Base-by-base conservation (phyloP, 768 basidiomycete genomes). In the Mycena galericulata region DNA sequence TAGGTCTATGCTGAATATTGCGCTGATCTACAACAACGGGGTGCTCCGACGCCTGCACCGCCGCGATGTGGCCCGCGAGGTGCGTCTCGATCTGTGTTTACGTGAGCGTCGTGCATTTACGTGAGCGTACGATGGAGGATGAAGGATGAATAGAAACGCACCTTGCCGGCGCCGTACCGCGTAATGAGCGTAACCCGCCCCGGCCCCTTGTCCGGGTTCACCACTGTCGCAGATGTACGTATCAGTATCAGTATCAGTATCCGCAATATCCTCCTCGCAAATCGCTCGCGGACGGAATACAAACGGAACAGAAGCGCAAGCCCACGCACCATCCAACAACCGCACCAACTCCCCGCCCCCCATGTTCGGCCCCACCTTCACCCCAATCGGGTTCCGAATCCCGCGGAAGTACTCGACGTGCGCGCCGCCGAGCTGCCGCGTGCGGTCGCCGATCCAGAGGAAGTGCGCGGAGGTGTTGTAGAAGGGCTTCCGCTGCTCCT, bases 381-480 rank as follows among this genome's bases (percentile, higher is more conserved):
- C 88, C 2, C 98, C 98, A 66, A 98, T 94, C 2, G 96, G 96
- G 76, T 98, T 97, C 54, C 94, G 85, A 59, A 98, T 92, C 9
- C 96, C 95, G 62, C 94, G 85, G 81, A 97, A 97, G 79, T 96
- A 96, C 81, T 99, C 97, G 36, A 98, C 90, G 77, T 99, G 98
- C 4, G 96, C 98, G 9, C 96, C 96, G 50, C 89, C 88, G 0
- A 99, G 83, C 79, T 97, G 95, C 43, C 98, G 84, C 6, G 97
- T 99, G 57, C 97, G 89, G 80, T 99, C 98, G 0, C 97, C 97
- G 60, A 99, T 94, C 97, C 97, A 99, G 56, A 98, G 79, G 80
- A 98, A 97, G 78, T 97, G 96, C 9, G 95, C 94, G 3, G 95
- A 94, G 18, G 94, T 93, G 76, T 98, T 97, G 81, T 97, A 98